Base-by-base conservation (phyloP, 257 asterid species). In the Craterostigma plantagineum region DNA sequence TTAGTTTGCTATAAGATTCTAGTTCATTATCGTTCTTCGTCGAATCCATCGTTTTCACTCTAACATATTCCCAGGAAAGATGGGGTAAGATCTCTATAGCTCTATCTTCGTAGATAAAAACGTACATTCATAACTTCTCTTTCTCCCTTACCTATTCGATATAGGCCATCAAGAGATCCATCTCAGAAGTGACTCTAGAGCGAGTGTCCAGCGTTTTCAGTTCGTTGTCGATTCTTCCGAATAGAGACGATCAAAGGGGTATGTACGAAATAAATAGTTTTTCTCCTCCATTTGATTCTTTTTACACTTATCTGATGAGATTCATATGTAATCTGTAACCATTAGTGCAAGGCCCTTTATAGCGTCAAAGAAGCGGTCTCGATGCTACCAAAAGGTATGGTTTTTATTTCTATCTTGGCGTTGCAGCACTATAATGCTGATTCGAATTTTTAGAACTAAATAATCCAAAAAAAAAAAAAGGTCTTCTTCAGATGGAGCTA, bases 131-230 rank as follows among this genome's bases (percentile, higher is more conserved):
- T 23, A 45, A 8, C n/a, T n/a, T n/a, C 49, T 45, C 11, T 18
- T 23, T n/a, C n/a, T 9, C n/a, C 8, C 10, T 18, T 11, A 11
- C 18, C 12, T 11, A 11, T 10, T 18, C 39, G 43, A 11, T 34
- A 16, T 35, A 90, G 99, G 51, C 58, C 44, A 57, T 69, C 63
- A 65, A 66, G 64, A 75, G 81, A 72, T 77, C 95, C 7, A 46
- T 71, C 68, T 80, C 99, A 43, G 96, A 83, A 70, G 61, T 58
- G 50, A 75, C 87, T 14, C 53, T 90, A 40, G 87, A 70, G 42
- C 70, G 69, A 50, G 55, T 83, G 66, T 77, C 95, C 56, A 65
- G 73, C 56, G 63, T 76, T 47, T 52, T 79, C 30, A 73, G 92
- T 40, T 80, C 85, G 43, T 66, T 77, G 61, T 72, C 95, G 14